Evolutionary conservation across 2,329 filamentous ascomycete species (phyloP), one percentile per base, ranked within the genome.

Genomic region (Ceratocystis papillata): DNA sequence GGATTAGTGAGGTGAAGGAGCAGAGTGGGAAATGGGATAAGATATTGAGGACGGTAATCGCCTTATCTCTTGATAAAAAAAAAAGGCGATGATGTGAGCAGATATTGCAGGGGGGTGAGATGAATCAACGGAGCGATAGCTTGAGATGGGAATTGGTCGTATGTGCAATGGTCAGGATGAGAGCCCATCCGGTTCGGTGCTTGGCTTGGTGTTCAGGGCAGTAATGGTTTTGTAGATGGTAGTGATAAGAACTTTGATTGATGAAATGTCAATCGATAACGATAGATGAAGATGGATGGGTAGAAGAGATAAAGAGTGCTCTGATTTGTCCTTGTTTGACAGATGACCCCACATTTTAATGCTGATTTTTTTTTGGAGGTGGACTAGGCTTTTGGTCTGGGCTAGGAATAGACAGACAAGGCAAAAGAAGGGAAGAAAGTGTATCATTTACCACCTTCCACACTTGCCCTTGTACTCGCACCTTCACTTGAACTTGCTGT

Each of bases 231-330:
- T n/a, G 46, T 8, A 22, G 46, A 10, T 48, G 41, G 22, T 62
- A 25, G 41, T 48, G 41, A 62, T 62, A 62, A 62, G 60, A 44
- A 37, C 41, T 30, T 30, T 62, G 44, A 62, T 44, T 45, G 60
- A 62, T 15, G 41, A 30, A n/a, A 59, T 15, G 30, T 64, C 62
- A 64, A 64, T 55, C 62, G 48, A 50, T 64, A 64, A 64, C 62
- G 30, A 60, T 63, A 67, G 62, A 53, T 59, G 55, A 22, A 33
- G 55, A 59, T 6, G 25, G 55, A 59, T 30, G 5, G 65, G 41
- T 57, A 37, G 53, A 15, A 12, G 37, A 59, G 41, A 59, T 61
- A 64, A 55, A 57, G 15, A 53, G 20, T 28, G 48, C 48, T 53
- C 48, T 53, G 48, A 46, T 66, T 59, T 46, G 57, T 63, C 17